Percentiles rank a stretch among this genome's conserved stretches.
These are phyloP conservation scores for Starmerella riodocensis DNA, from an alignment of 805 yeast genomes.

Conservation along the genomic window DNA sequence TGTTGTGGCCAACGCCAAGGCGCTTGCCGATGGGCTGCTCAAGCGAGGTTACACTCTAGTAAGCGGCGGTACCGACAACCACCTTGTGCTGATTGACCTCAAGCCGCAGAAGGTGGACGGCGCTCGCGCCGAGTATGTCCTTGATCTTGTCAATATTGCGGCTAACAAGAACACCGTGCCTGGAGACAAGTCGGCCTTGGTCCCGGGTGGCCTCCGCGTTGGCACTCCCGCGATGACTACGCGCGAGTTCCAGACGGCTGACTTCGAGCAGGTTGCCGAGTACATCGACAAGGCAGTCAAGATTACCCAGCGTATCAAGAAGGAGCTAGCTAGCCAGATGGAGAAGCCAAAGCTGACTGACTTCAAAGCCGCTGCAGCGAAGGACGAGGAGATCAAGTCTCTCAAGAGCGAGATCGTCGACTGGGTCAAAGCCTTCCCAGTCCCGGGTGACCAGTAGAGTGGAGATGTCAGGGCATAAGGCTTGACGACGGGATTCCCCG, in stretches of 20 bases:
- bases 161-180: conserved; percentile 94
- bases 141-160: conserved; percentile 84
- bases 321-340: conserved; percentile 52
- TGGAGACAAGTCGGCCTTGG: conserved; percentile 88
- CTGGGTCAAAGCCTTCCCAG: conserved; percentile 70
- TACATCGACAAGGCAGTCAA: conserved; percentile 70
- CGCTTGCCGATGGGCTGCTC: conserved; percentile 56
- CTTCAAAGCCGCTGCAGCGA: conserved; percentile 56
- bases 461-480: no score
- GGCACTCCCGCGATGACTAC: conserved; percentile 99
- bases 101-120: conserved; percentile 78
- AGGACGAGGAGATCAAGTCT: conserved; percentile 42
- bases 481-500: no score
- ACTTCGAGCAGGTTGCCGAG: conserved; percentile 66
- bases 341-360: conserved; percentile 42
- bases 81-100: conserved; percentile 73
- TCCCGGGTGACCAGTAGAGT: conserved; percentile 36
- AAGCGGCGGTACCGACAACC: conserved; percentile 90
- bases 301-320: conserved; percentile 49
- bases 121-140: conserved; percentile 83
- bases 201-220: conserved; percentile 91
- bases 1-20: conserved; percentile 69
- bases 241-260: conserved; percentile 71
- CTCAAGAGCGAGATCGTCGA: conserved; percentile 52
- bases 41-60: conserved; percentile 63